Percentiles rank a stretch among this genome's conserved stretches.
These are phyloP conservation scores for Suillus alpinus DNA, from an alignment of 768 basidiomycete species.

Conservation along the genomic window DNA sequence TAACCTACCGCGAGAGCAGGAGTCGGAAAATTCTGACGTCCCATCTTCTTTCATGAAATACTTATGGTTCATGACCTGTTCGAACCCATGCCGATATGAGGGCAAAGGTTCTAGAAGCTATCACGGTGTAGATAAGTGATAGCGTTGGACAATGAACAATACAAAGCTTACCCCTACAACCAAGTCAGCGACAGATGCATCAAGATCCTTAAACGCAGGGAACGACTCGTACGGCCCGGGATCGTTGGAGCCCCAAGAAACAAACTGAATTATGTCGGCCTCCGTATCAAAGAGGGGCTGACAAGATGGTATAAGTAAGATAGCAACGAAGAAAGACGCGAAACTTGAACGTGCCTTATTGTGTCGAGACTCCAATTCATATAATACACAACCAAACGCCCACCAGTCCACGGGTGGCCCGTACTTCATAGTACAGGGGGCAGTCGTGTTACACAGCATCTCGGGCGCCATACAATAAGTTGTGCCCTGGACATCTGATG, in stretches of 20 bases:
- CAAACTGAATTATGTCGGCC: conserved; percentile 20
- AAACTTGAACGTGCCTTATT: conserved; percentile 19
- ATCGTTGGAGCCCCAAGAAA: conserved; percentile 15
- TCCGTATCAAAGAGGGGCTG: conserved; percentile 33
- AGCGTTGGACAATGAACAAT: not conserved
- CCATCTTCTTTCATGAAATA: conserved; percentile 9
- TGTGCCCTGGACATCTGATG: conserved; percentile 32
- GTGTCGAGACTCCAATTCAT: conserved; percentile 32
- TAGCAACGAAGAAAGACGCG: not conserved
- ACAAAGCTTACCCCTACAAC: conserved; percentile 29
- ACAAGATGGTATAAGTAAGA: not conserved
- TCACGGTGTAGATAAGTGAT: not conserved
- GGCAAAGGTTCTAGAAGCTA: not conserved
- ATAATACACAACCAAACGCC: conserved; percentile 40
- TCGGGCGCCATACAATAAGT: conserved; percentile 41
- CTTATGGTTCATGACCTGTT: not conserved
- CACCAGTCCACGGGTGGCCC: conserved; percentile 39
- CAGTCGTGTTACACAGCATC: conserved; percentile 27
- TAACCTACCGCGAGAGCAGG: conserved; percentile 19
- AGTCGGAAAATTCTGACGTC: conserved; percentile 21
- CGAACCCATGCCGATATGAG: not conserved
- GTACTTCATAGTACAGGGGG: conserved; percentile 18
- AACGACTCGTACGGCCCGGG: conserved; percentile 17
- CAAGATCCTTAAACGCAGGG: conserved; percentile 20
- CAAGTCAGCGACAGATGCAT: conserved; percentile 21